Conservation (phyloP, 345 rosid genomes). For the Bretschneidera sinensis region DNA sequence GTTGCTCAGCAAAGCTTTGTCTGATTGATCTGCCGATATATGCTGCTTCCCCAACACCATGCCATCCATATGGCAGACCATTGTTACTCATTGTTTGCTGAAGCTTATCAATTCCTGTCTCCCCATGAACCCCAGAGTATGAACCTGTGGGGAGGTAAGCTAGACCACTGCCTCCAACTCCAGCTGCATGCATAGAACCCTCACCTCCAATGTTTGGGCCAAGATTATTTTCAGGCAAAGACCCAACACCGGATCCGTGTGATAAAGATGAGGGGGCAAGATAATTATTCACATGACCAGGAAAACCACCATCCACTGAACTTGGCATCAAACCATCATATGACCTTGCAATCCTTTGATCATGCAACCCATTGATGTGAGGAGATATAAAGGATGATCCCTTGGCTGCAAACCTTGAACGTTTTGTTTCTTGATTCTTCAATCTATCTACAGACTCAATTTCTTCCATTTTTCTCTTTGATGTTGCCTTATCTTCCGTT, state of each 20-base stretch:
- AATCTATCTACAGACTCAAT: conserved; percentile 22
- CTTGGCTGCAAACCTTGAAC: conserved; percentile 28
- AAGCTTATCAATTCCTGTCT: conserved; percentile 18
- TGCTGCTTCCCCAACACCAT: conserved; percentile 15
- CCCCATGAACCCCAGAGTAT: conserved; percentile 32
- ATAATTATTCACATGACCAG: conserved; percentile 39
- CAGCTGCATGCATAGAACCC: conserved; percentile 1
- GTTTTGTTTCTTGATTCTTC: conserved; percentile 47
- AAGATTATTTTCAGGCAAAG: conserved; percentile 34
- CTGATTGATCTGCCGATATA: conserved; percentile 19
- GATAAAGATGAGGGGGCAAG: conserved; percentile 33
- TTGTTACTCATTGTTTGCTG: conserved; percentile 22
- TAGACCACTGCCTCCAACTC: conserved; percentile 16
- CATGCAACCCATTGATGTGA: conserved; percentile 28
- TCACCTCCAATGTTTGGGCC: conserved; percentile 13
- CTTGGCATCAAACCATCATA: conserved; percentile 20
- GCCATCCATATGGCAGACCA: conserved; percentile 24
- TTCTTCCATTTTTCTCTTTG: conserved; percentile 44
- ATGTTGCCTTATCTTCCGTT: conserved; percentile 25
- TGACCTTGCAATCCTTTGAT: conserved; percentile 29
- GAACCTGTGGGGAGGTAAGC: conserved; percentile 24
- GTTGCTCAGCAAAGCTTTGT: conserved; percentile 27
- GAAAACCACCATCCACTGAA: conserved; percentile 30
- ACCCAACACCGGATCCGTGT: conserved; percentile 28
- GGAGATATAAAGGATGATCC: conserved; percentile 35